phyloP scores from a whole-genome alignment of 257 asterid genomes.

The Jacaranda copaia region DNA sequence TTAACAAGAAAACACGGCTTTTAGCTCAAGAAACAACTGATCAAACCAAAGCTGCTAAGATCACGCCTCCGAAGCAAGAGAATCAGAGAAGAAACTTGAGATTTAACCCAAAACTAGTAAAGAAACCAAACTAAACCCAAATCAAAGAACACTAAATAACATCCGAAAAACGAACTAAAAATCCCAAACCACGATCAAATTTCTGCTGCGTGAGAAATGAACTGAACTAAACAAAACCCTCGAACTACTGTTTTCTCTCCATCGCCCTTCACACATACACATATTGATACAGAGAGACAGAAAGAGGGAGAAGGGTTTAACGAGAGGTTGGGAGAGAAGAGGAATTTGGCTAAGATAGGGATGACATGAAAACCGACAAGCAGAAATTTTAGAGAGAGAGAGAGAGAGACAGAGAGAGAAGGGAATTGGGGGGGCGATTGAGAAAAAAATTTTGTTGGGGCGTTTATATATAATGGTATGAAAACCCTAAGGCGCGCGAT shows the following conservation, averaged over 20 bases:
- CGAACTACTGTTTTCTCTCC: not conserved
- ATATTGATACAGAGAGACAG: not conserved
- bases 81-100: not conserved
- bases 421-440: constrained; percentile 56
- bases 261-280: not conserved
- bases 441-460: constrained; percentile 43
- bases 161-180: not conserved
- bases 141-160: not conserved
- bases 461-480: constrained; percentile 49
- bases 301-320: constrained; percentile 34
- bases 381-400: constrained; percentile 37
- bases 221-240: not conserved
- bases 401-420: constrained; percentile 37
- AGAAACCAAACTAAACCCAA: constrained; percentile 23
- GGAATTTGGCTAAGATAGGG: constrained; percentile 38
- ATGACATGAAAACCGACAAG: constrained; percentile 45
- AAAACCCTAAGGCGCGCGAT: constrained; percentile 87
- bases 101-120: not conserved
- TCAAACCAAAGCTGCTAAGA: constrained; percentile 35
- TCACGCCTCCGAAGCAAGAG: constrained; percentile 33
- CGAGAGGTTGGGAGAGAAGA: constrained; percentile 40
- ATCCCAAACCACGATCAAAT: constrained; percentile 20
- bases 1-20: not conserved
- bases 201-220: not conserved
- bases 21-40: constrained; percentile 15